Evolutionary conservation across 2,329 filamentous ascomycete genomes (phyloP).

Genomic region (Pseudogymnoascus sp.): DNA sequence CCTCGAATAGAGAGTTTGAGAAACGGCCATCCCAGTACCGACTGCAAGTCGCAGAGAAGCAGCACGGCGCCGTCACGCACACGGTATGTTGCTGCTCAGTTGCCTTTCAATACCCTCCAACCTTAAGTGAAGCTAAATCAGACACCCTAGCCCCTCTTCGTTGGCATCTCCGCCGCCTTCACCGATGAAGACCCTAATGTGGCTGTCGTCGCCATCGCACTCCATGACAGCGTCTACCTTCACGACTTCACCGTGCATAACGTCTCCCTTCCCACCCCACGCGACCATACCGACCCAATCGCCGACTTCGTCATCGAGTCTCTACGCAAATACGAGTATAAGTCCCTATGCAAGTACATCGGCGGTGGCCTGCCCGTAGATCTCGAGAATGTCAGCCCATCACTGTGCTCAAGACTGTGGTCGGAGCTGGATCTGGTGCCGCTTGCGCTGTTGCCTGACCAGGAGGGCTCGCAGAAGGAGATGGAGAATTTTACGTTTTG

Average conservation of each 20-base stretch:
- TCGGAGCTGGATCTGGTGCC: slow-evolving; percentile 68
- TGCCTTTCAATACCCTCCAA: neutral
- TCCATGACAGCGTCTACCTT: slow-evolving; percentile 68
- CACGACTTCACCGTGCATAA: slow-evolving; percentile 61
- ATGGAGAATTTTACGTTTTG: slow-evolving; percentile 36
- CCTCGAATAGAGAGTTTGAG: slow-evolving; percentile 1
- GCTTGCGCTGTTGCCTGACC: slow-evolving; percentile 49
- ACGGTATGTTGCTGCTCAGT: neutral
- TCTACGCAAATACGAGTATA: slow-evolving; percentile 51
- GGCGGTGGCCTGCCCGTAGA: slow-evolving; percentile 61
- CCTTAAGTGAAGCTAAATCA: neutral
- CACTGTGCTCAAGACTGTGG: slow-evolving; percentile 65
- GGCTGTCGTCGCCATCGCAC: slow-evolving; percentile 56
- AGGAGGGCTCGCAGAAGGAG: slow-evolving; percentile 25
- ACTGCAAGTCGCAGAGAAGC: neutral
- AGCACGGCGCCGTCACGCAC: neutral
- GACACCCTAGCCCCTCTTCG: slow-evolving; percentile 44
- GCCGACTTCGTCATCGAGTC: slow-evolving; percentile 51
- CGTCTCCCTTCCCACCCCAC: slow-evolving; percentile 38
- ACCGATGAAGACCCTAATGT: slow-evolving; percentile 38
- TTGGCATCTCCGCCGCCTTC: slow-evolving; percentile 53
- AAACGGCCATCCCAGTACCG: neutral
- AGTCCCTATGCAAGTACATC: slow-evolving; percentile 65
- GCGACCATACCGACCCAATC: slow-evolving; percentile 39
- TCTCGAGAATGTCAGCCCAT: slow-evolving; percentile 52